A percentile compares a stretch with the other conserved stretches of the same genome.
phyloP scores from a whole-genome alignment of 345 rosid genomes.

The Nephelium lappaceum region DNA sequence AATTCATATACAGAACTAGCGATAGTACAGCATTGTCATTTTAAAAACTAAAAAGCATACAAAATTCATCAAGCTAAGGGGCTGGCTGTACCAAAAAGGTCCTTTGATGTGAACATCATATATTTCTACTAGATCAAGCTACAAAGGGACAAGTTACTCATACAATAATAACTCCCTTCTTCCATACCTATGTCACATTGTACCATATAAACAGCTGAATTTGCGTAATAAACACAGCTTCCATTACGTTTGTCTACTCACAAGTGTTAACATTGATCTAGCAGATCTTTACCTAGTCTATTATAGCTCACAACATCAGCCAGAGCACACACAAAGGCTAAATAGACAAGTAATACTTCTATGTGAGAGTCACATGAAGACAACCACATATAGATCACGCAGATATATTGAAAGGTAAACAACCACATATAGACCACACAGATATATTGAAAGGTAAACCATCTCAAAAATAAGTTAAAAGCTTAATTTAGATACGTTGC shows the following conservation, averaged over 20 bases:
- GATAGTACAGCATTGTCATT: background rate
- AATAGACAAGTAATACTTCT: background rate
- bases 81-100: background rate
- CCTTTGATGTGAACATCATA: background rate
- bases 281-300: background rate
- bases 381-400: background rate
- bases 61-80: background rate
- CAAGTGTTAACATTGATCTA: background rate
- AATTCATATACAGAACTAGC: background rate
- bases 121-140: conserved; percentile 5
- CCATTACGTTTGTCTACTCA: background rate
- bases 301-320: background rate
- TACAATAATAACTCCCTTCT: background rate
- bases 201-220: background rate
- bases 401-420: background rate
- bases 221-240: background rate
- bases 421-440: background rate
- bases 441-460: background rate
- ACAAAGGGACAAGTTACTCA: background rate
- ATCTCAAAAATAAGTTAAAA: background rate
- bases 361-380: background rate
- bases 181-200: background rate
- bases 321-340: background rate
- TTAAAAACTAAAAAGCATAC: background rate
- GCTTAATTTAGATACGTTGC: background rate